Conservation (phyloP, 257 asterid species). For the Verbena officinalis region DNA sequence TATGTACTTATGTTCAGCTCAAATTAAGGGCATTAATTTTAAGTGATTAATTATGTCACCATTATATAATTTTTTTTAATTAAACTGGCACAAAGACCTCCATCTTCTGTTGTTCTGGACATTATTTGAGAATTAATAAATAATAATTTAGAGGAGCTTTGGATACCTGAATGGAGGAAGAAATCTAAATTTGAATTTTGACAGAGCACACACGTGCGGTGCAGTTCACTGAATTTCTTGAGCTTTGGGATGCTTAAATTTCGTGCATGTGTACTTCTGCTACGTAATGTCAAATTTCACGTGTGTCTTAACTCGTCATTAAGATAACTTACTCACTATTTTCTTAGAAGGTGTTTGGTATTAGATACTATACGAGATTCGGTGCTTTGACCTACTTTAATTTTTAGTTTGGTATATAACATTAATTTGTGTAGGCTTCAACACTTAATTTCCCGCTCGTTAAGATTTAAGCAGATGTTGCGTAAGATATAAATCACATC, state of each 20-base stretch:
- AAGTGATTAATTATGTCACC: too few relatives aligned
- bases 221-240: conserved; percentile 41
- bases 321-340: too few relatives aligned
- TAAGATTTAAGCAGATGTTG: too few relatives aligned
- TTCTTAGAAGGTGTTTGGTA: too few relatives aligned
- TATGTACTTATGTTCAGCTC: conserved; percentile 3
- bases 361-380: too few relatives aligned
- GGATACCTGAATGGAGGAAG: conserved; percentile 40
- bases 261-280: conserved; percentile 13
- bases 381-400: too few relatives aligned
- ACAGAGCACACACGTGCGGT: conserved; percentile 32
- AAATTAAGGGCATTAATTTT: conserved; percentile 19
- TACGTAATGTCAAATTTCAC: conserved; percentile 17
- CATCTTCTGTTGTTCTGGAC: neutral
- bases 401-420: too few relatives aligned
- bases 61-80: too few relatives aligned
- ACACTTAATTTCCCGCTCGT: too few relatives aligned
- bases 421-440: too few relatives aligned
- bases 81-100: too few relatives aligned
- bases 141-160: conserved; percentile 16
- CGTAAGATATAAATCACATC: too few relatives aligned
- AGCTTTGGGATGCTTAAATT: conserved; percentile 29
- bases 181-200: conserved; percentile 17
- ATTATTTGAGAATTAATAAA: neutral
- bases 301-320: conserved; percentile 15